Evolutionary conservation across 2,329 filamentous ascomycete species (phyloP).

Genomic region (Purpureocillium lavendulum): DNA sequence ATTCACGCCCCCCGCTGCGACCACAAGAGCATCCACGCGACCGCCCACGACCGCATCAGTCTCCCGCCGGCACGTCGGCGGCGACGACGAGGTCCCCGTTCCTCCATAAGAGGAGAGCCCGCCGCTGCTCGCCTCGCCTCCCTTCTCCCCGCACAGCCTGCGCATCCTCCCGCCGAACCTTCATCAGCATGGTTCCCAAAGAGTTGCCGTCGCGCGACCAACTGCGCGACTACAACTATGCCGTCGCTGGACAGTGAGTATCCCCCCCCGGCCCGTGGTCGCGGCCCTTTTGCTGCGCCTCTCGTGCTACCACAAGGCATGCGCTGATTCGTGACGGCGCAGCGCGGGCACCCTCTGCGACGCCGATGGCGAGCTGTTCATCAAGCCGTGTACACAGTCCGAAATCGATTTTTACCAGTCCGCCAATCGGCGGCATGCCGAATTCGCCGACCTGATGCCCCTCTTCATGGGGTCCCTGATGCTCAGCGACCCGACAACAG

Average conservation of each 20-base stretch:
- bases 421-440: constrained; percentile 54
- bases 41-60: too few relatives aligned
- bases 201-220: constrained; percentile 48
- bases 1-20: too few relatives aligned
- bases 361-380: constrained; percentile 72
- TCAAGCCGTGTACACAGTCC: constrained; percentile 82
- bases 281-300: not conserved
- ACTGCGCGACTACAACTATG: constrained; percentile 62
- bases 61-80: too few relatives aligned
- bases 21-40: too few relatives aligned
- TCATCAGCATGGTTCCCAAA: constrained; percentile 18
- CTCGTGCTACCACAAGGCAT: constrained; percentile 3
- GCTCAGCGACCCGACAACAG: constrained; percentile 49
- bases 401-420: constrained; percentile 90
- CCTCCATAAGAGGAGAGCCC: too few relatives aligned
- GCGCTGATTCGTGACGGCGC: constrained; percentile 2
- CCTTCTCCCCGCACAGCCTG: not conserved
- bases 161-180: not conserved
- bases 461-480: constrained; percentile 72
- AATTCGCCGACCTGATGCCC: constrained; percentile 76
- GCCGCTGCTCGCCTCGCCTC: not conserved
- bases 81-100: too few relatives aligned
- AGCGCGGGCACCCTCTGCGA: constrained; percentile 90
- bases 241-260: constrained; percentile 78
- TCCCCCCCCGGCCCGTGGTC: not conserved